Percentiles rank a stretch among this genome's conserved stretches.
Evolutionary conservation across 2,329 filamentous ascomycete genomes (phyloP).

Genomic region (Xenoacremonium recifei): DNA sequence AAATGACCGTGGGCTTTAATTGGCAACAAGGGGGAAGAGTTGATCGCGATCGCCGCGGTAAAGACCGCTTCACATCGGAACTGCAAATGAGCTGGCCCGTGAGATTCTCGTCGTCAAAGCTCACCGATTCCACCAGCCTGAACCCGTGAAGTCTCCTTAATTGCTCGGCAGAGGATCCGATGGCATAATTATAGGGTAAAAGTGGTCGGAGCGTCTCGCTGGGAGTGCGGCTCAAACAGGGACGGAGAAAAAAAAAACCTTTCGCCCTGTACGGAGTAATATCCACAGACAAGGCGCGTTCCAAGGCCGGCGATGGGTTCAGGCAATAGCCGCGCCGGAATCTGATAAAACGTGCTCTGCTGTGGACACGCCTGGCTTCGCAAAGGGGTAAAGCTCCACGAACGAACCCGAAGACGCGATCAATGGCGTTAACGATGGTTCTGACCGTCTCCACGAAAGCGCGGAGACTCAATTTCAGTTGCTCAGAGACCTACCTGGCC

Average conservation of each 20-base stretch:
- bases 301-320: not conserved
- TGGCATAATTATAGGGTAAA: constrained; percentile 1
- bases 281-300: not conserved
- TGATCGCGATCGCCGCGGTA: not conserved
- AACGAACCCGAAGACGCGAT: not conserved
- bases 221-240: not conserved
- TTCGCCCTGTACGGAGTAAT: not conserved
- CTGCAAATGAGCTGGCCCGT: not conserved
- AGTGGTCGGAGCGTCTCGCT: not conserved
- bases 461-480: not conserved
- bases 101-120: not conserved
- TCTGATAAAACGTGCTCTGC: not conserved
- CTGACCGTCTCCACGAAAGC: not conserved
- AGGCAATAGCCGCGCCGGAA: not conserved
- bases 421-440: not conserved
- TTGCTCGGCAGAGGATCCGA: not conserved
- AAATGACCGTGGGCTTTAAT: not conserved
- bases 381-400: not conserved
- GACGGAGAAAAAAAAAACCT: not conserved
- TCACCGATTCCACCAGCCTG: not conserved
- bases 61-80: not conserved
- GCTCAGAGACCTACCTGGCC: not conserved
- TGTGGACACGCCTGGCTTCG: too few species aligned
- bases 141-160: not conserved
- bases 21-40: too few species aligned